A percentile compares a stretch with the other conserved stretches of the same genome.
These are phyloP conservation scores for Didymellaceae sp. DNA, from an alignment of 2,329 filamentous ascomycete species.

Conservation along the genomic window DNA sequence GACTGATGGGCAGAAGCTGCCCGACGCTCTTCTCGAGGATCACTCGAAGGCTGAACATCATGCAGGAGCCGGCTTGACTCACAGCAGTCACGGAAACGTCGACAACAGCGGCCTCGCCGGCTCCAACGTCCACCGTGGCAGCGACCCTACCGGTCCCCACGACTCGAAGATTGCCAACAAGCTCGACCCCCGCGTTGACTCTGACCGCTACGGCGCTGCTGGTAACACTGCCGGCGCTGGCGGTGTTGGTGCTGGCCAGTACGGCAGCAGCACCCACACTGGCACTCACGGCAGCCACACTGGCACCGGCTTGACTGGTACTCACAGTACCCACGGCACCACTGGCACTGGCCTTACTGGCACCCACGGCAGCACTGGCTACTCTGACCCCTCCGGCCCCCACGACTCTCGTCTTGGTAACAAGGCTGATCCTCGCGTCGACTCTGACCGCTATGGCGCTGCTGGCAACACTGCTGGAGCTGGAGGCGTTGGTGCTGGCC, in stretches of 20 bases:
- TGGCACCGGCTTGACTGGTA: slow-evolving; percentile 10
- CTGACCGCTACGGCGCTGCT: slow-evolving; percentile 31
- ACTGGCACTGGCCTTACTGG: slow-evolving; percentile 12
- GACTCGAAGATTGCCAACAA: slow-evolving; percentile 22
- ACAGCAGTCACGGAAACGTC: slow-evolving; percentile 20
- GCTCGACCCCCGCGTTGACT: slow-evolving; percentile 38
- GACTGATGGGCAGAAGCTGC: slow-evolving; percentile 17
- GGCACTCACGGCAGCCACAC: slow-evolving; percentile 10
- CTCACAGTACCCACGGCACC: slow-evolving; percentile 12
- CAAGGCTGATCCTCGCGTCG: slow-evolving; percentile 43
- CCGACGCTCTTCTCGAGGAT: slow-evolving; percentile 16
- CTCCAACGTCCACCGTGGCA: slow-evolving; percentile 10
- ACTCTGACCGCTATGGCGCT: slow-evolving; percentile 32
- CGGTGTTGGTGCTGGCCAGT: slow-evolving; percentile 17
- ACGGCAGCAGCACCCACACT: slow-evolving; percentile 10
- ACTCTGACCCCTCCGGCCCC: slow-evolving; percentile 38
- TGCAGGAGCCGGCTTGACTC: slow-evolving; percentile 18
- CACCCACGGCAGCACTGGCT: slow-evolving; percentile 10
- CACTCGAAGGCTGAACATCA: slow-evolving; percentile 17
- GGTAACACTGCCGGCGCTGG: slow-evolving; percentile 30
- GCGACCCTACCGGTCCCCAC: slow-evolving; percentile 29
- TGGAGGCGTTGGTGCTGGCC: slow-evolving; percentile 12
- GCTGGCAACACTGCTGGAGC: slow-evolving; percentile 28
- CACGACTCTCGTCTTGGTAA: slow-evolving; percentile 37
- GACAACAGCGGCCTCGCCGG: slow-evolving; percentile 20